These are phyloP conservation scores for Fusarium pininemorale DNA, from an alignment of 2,329 filamentous ascomycete genomes.

Conservation along the genomic window DNA sequence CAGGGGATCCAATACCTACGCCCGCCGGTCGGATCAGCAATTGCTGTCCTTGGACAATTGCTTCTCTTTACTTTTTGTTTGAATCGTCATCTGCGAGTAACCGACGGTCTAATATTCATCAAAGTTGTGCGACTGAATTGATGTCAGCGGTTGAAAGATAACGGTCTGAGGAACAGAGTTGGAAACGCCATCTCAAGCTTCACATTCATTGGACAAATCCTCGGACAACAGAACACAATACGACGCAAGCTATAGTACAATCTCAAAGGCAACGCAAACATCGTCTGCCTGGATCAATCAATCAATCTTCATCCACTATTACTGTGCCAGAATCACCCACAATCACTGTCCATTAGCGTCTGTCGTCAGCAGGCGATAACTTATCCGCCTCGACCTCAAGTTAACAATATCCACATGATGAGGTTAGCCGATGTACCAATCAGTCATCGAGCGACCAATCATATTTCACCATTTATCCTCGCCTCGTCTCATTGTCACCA, in stretches of 20 bases:
- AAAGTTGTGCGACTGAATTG: background rate
- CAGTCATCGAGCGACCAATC: conserved; percentile 20
- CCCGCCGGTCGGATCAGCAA: conserved; percentile 30
- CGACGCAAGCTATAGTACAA: background rate
- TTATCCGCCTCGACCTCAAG: conserved; percentile 2
- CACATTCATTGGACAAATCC: background rate
- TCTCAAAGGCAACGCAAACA: conserved; percentile 8
- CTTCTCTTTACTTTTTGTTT: background rate
- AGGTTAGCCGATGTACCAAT: conserved; percentile 22
- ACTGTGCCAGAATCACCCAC: conserved; percentile 6
- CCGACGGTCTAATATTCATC: background rate
- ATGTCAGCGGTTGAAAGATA: background rate
- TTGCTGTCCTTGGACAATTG: background rate
- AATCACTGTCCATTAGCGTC: conserved; percentile 29
- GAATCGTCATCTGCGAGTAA: conserved; percentile 8
- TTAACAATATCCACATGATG: conserved; percentile 18
- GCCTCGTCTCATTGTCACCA: conserved; percentile 1
- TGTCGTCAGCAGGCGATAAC: conserved; percentile 24
- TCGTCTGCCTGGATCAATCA: background rate
- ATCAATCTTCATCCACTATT: conserved; percentile 2
- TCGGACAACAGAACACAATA: background rate
- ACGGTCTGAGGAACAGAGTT: background rate
- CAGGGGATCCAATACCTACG: conserved; percentile 16
- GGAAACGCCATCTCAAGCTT: background rate
- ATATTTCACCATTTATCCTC: background rate